Evolutionary conservation across 2,329 filamentous ascomycete species (phyloP).

Genomic region (Penicillium sp.): DNA sequence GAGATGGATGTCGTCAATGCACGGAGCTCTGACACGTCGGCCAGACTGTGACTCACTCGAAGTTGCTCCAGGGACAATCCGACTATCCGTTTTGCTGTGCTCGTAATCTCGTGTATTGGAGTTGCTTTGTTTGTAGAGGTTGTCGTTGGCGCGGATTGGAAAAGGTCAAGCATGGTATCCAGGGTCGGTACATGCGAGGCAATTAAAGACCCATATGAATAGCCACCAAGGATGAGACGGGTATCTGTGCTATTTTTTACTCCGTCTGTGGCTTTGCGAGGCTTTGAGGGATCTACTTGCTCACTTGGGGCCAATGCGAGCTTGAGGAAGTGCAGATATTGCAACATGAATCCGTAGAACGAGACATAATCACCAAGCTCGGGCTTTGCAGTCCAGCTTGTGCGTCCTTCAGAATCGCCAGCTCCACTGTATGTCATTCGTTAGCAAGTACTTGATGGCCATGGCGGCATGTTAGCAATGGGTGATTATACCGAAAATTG

Average conservation of each 20-base stretch:
- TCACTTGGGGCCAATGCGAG: background rate
- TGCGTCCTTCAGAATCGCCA: constrained; percentile 68
- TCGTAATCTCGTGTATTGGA: constrained; percentile 64
- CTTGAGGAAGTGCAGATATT: constrained; percentile 65
- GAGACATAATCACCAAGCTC: constrained; percentile 81
- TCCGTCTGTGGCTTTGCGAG: background rate
- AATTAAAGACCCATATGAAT: constrained; percentile 87
- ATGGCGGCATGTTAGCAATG: background rate
- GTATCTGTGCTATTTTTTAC: constrained; percentile 12
- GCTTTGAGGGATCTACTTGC: background rate
- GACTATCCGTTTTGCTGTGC: constrained; percentile 67
- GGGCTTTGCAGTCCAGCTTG: constrained; percentile 80
- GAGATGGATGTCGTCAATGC: constrained; percentile 29
- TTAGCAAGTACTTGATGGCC: constrained; percentile 10
- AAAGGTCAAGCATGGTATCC: constrained; percentile 57
- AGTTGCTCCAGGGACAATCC: constrained; percentile 57
- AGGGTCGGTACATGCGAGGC: constrained; percentile 66
- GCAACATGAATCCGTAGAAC: constrained; percentile 73
- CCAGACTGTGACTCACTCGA: background rate
- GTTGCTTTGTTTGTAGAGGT: constrained; percentile 53
- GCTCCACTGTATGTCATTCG: constrained; percentile 62
- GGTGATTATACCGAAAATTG: constrained; percentile 70
- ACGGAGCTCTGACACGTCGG: constrained; percentile 2
- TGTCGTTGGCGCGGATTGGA: constrained; percentile 47
- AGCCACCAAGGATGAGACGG: constrained; percentile 66